Percentiles rank a stretch among this genome's conserved stretches.
These are phyloP conservation scores for Pyrenochaeta sp. DNA, from an alignment of 2,329 filamentous ascomycete genomes.

Conservation along the genomic window DNA sequence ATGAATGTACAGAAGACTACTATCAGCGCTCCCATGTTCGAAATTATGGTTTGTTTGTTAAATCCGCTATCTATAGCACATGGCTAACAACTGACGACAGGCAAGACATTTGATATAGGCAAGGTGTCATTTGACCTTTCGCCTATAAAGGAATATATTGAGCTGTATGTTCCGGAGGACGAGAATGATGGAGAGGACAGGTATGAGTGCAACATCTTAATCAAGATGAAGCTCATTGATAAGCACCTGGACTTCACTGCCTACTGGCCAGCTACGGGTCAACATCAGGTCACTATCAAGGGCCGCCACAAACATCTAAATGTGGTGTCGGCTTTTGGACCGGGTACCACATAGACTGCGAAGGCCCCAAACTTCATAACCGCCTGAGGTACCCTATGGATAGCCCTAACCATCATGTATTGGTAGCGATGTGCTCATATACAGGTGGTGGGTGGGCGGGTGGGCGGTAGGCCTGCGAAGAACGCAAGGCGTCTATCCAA, in stretches of 20 bases:
- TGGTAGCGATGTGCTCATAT: too few species aligned
- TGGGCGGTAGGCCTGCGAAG: too few species aligned
- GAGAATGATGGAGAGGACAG: not conserved
- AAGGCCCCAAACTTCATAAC: not conserved
- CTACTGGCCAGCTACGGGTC: not conserved
- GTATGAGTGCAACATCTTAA: slow-evolving; percentile 12
- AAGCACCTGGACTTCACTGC: slow-evolving; percentile 23
- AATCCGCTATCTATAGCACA: not conserved
- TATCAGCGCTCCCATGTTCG: slow-evolving; percentile 12
- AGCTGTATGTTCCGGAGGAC: not conserved
- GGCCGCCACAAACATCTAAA: not conserved
- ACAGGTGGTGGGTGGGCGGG: too few species aligned
- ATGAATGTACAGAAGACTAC: slow-evolving; percentile 19
- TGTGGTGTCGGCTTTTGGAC: not conserved
- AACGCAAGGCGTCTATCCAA: too few species aligned
- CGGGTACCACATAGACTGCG: not conserved
- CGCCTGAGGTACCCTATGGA: not conserved
- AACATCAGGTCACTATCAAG: not conserved
- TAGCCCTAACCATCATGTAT: not conserved
- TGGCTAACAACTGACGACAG: not conserved
- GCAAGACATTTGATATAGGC: not conserved
- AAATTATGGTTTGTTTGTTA: slow-evolving; percentile 10
- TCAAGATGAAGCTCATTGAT: slow-evolving; percentile 25
- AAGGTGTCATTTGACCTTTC: not conserved
- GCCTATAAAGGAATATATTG: not conserved